A percentile compares a stretch with the other conserved stretches of the same genome.
These are phyloP conservation scores for Backusella morwellensis DNA, from an alignment of 192 early-diverging fungal species.

Conservation along the genomic window DNA sequence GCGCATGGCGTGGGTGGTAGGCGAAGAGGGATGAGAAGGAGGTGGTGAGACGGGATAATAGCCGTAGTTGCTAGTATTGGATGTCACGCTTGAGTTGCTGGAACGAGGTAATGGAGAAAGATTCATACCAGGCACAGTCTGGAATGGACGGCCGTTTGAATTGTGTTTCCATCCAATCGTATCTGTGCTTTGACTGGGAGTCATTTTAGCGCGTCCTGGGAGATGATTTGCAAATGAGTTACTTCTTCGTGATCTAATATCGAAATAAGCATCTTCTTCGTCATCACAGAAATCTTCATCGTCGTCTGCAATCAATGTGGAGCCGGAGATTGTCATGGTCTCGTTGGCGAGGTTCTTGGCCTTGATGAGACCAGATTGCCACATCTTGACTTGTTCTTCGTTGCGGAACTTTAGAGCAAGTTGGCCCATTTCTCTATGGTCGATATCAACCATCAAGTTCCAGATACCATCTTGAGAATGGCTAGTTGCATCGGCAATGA, in stretches of 20 bases:
- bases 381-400: constrained; percentile 83
- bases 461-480: constrained; percentile 52
- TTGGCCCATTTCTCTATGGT: constrained; percentile 35
- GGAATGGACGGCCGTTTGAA: constrained; percentile 4
- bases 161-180: constrained; percentile 5
- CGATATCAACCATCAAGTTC: constrained; percentile 62
- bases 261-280: not conserved
- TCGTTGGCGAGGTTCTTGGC: constrained; percentile 48
- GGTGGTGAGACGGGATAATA: constrained; percentile 50
- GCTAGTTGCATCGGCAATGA: not conserved
- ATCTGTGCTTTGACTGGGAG: not conserved
- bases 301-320: constrained; percentile 21
- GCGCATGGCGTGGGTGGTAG: constrained; percentile 31
- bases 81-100: not conserved
- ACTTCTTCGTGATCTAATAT: constrained; percentile 11
- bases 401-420: constrained; percentile 88
- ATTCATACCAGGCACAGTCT: constrained; percentile 28
- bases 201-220: not conserved
- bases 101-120: constrained; percentile 31
- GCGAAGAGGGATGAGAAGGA: constrained; percentile 37
- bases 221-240: constrained; percentile 4
- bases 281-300: constrained; percentile 28
- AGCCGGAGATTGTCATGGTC: not conserved
- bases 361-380: constrained; percentile 74
- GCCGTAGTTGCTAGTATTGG: not conserved